Evolutionary conservation across 2,329 filamentous ascomycete genomes (phyloP).

Genomic region (Phialemoniopsis sp.): DNA sequence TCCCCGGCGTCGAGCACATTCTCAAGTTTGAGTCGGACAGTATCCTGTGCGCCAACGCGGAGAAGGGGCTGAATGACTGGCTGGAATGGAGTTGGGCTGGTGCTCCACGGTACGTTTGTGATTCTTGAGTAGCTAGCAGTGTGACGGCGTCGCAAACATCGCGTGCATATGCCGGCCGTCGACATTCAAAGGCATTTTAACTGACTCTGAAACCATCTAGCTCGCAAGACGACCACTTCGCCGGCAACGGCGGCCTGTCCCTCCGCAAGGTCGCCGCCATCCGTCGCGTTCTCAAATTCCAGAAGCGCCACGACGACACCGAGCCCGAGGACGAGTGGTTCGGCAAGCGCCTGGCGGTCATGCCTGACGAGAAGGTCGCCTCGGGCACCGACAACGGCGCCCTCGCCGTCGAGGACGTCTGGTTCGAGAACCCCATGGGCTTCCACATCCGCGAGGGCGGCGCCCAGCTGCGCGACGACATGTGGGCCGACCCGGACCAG

Average conservation of each 20-base stretch:
- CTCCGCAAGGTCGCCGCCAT: constrained; percentile 45
- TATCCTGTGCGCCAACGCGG: constrained; percentile 47
- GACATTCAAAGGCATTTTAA: not conserved
- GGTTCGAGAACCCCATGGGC: constrained; percentile 44
- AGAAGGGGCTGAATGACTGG: constrained; percentile 43
- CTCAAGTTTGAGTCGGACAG: constrained; percentile 47
- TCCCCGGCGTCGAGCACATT: constrained; percentile 45
- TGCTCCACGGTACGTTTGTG: constrained; percentile 32
- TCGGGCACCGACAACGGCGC: constrained; percentile 26
- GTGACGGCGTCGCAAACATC: no score
- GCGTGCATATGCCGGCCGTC: constrained; percentile 1
- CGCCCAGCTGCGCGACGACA: constrained; percentile 26
- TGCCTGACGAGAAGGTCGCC: constrained; percentile 42
- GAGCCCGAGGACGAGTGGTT: constrained; percentile 51
- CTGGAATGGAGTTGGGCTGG: constrained; percentile 48
- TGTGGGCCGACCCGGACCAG: constrained; percentile 37
- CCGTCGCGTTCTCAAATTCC: constrained; percentile 37
- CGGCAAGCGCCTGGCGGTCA: constrained; percentile 35
- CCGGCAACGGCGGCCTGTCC: constrained; percentile 47
- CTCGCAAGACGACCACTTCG: constrained; percentile 30
- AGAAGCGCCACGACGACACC: constrained; percentile 41
- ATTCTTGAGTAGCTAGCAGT: no score
- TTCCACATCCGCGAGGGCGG: constrained; percentile 44
- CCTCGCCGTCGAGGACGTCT: constrained; percentile 43
- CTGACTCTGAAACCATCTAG: constrained; percentile 15